These are phyloP conservation scores for Aspergillus sp. DNA, from an alignment of 2,329 filamentous ascomycete species.

Conservation along the genomic window DNA sequence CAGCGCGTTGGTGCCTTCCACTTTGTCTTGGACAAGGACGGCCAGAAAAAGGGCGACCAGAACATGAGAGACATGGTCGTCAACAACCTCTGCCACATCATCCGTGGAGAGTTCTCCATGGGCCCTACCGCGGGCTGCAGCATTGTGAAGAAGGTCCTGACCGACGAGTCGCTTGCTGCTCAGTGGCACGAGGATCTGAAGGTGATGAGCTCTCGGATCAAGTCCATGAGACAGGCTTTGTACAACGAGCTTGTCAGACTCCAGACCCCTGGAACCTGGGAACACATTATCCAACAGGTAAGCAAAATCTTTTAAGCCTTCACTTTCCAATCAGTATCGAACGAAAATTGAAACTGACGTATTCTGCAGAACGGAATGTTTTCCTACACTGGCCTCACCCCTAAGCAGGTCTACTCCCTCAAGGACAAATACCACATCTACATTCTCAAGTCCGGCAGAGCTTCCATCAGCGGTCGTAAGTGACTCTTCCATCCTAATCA, in stretches of 20 bases:
- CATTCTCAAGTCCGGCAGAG: slow-evolving; percentile 35
- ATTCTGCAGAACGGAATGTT: slow-evolving; percentile 69
- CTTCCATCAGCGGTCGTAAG: slow-evolving; percentile 38
- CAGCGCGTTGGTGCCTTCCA: slow-evolving; percentile 95
- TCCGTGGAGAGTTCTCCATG: slow-evolving; percentile 38
- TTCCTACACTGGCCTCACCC: slow-evolving; percentile 60
- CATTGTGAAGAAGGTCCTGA: slow-evolving; percentile 77
- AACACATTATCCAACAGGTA: slow-evolving; percentile 96
- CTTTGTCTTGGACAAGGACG: slow-evolving; percentile 32
- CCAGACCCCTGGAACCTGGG: slow-evolving; percentile 87
- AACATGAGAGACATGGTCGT: slow-evolving; percentile 20
- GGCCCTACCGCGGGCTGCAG: slow-evolving; percentile 80
- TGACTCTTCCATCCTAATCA: slow-evolving; percentile 3
- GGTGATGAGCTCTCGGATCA: slow-evolving; percentile 92
- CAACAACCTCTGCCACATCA: slow-evolving; percentile 35
- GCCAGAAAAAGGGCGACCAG: slow-evolving; percentile 17
- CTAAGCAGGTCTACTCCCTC: slow-evolving; percentile 38
- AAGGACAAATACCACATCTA: slow-evolving; percentile 41
- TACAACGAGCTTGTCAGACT: slow-evolving; percentile 76
- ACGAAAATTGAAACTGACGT: slow-evolving; percentile 1
- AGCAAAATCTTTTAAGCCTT: background rate
- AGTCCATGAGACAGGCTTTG: slow-evolving; percentile 76
- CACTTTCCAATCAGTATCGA: background rate
- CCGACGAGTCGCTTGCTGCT: slow-evolving; percentile 69
- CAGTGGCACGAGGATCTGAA: slow-evolving; percentile 88